Evolutionary conservation across 305 asterid genomes (phyloP).

Genomic region (Fraxinus dipetala): DNA sequence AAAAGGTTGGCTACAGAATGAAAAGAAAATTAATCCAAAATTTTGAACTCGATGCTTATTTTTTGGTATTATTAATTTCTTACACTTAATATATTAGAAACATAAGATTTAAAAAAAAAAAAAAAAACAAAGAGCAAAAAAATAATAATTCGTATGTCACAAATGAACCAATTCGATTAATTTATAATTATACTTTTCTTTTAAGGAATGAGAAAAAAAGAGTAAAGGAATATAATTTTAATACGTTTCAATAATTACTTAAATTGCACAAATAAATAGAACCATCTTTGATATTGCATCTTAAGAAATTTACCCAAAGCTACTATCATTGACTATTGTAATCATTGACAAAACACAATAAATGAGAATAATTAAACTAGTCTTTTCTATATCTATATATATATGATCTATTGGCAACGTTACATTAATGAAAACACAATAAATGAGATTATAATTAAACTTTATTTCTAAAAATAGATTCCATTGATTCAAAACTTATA

Average conservation of each 20-base stretch:
- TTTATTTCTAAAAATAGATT: not conserved
- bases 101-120: not conserved
- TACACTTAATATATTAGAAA: not conserved
- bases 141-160: not conserved
- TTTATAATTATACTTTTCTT: not conserved
- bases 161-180: not conserved
- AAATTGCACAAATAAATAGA: not conserved
- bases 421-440: not conserved
- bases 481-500: not conserved
- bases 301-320: not conserved
- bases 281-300: not conserved
- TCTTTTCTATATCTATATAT: not conserved
- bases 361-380: not conserved
- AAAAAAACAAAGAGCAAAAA: not conserved
- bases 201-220: not conserved
- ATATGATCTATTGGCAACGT: not conserved
- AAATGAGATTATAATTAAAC: not conserved
- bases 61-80: not conserved
- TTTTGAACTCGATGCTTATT: not conserved
- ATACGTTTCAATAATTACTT: not conserved
- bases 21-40: not conserved
- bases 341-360: not conserved
- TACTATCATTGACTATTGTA: not conserved
- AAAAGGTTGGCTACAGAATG: not conserved
- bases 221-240: not conserved